Conservation (phyloP, 805 yeast genomes). For the Nakazawaea molendinolei region DNA sequence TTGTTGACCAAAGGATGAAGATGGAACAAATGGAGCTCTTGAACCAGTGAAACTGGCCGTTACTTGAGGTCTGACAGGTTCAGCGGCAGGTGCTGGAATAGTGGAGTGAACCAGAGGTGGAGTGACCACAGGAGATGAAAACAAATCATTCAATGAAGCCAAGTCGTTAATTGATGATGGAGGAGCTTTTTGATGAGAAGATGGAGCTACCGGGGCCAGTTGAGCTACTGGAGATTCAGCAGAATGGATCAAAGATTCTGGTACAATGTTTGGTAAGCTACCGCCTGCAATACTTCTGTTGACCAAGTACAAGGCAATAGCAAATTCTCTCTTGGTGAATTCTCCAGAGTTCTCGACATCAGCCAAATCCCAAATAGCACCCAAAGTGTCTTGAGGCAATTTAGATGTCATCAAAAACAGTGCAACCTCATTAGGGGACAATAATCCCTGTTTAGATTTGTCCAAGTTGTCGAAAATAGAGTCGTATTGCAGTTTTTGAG, state of each 20-base stretch:
- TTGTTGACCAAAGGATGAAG: conserved; percentile 80
- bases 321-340: conserved; percentile 76
- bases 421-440: conserved; percentile 79
- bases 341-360: conserved; percentile 83
- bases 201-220: conserved; percentile 14
- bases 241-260: conserved; percentile 47
- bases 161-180: conserved; percentile 61
- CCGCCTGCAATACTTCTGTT: conserved; percentile 77
- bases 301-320: conserved; percentile 89
- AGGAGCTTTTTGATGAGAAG: conserved; percentile 23
- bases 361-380: conserved; percentile 90
- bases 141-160: conserved; percentile 50
- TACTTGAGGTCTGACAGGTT: conserved; percentile 14
- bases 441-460: conserved; percentile 49
- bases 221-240: conserved; percentile 16
- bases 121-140: conserved; percentile 33
- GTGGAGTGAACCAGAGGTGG: conserved; percentile 7
- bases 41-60: conserved; percentile 26
- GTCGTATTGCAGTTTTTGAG: conserved; percentile 73
- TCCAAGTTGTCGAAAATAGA: conserved; percentile 75
- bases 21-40: conserved; percentile 58
- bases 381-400: conserved; percentile 76
- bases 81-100: conserved; percentile 4
- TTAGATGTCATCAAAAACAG: conserved; percentile 84
- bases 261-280: conserved; percentile 72